Evolutionary conservation across 495 filamentous ascomycete genomes (phyloP).

Genomic region (Neurospora sp.): DNA sequence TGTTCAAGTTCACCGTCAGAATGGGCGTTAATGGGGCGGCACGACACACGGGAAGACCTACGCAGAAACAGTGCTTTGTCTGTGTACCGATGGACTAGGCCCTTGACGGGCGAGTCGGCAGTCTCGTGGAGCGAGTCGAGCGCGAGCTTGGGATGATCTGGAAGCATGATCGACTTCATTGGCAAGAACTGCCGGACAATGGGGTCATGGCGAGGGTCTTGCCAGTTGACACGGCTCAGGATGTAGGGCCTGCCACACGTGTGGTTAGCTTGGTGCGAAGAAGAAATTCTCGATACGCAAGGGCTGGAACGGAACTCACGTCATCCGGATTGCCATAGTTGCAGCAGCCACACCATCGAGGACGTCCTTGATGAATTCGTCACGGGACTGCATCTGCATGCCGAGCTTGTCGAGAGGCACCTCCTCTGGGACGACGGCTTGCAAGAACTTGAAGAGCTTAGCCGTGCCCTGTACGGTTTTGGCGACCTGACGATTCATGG

Average conservation of each 20-base stretch:
- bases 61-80: slow-evolving; percentile 51
- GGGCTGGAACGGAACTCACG: slow-evolving; percentile 23
- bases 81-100: slow-evolving; percentile 47
- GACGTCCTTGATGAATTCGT: slow-evolving; percentile 44
- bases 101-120: slow-evolving; percentile 35
- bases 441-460: slow-evolving; percentile 34
- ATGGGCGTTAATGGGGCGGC: background rate
- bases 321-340: slow-evolving; percentile 44
- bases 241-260: slow-evolving; percentile 39
- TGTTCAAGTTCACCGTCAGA: slow-evolving; percentile 5
- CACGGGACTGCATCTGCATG: slow-evolving; percentile 28
- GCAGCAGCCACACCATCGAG: slow-evolving; percentile 34
- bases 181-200: slow-evolving; percentile 46
- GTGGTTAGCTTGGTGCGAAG: background rate
- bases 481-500: slow-evolving; percentile 12
- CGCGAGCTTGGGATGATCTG: slow-evolving; percentile 35
- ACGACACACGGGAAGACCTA: slow-evolving; percentile 18
- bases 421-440: slow-evolving; percentile 32
- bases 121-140: slow-evolving; percentile 41
- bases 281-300: background rate
- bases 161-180: slow-evolving; percentile 34
- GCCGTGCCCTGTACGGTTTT: slow-evolving; percentile 30
- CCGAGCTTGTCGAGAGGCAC: slow-evolving; percentile 26
- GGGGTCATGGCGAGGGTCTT: slow-evolving; percentile 43
- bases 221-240: slow-evolving; percentile 44